These are phyloP conservation scores for Skeletonema potamos DNA, from an alignment of 108 stramenopile species.

Conservation along the genomic window DNA sequence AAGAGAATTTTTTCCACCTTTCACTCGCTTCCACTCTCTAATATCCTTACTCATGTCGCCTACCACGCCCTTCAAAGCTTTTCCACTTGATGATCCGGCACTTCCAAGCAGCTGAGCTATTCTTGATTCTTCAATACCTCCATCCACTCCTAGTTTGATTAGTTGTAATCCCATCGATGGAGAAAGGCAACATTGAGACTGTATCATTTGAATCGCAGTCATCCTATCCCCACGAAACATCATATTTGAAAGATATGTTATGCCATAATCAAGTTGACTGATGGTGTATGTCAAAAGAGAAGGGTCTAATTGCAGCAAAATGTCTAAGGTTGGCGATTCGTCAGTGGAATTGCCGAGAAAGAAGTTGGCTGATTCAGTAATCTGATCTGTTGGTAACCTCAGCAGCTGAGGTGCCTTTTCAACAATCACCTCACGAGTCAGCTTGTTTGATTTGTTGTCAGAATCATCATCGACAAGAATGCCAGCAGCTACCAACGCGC, in stretches of 20 bases:
- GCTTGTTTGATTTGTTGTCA: not conserved
- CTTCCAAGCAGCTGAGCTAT: slow-evolving; percentile 18
- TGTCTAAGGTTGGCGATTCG: not conserved
- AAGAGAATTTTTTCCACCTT: slow-evolving; percentile 28
- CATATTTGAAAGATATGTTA: slow-evolving; percentile 36
- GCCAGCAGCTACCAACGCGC: slow-evolving; percentile 10
- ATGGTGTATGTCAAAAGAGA: slow-evolving; percentile 31
- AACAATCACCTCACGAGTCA: slow-evolving; percentile 12
- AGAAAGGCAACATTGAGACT: slow-evolving; percentile 9
- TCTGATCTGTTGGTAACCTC: slow-evolving; percentile 24
- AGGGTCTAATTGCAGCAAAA: slow-evolving; percentile 27
- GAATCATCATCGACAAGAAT: slow-evolving; percentile 1
- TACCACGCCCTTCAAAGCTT: slow-evolving; percentile 21
- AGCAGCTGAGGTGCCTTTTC: slow-evolving; percentile 26
- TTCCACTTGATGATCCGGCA: slow-evolving; percentile 27
- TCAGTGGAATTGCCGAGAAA: slow-evolving; percentile 10
- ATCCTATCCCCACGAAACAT: slow-evolving; percentile 28
- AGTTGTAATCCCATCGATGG: slow-evolving; percentile 21
- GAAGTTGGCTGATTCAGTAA: slow-evolving; percentile 24
- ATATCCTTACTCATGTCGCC: slow-evolving; percentile 19
- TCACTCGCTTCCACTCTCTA: slow-evolving; percentile 25
- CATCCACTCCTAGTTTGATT: slow-evolving; percentile 24
- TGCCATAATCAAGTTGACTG: slow-evolving; percentile 23
- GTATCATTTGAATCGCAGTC: slow-evolving; percentile 19
- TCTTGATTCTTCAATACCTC: slow-evolving; percentile 32